Percentiles rank a stretch among this genome's conserved stretches.
These are phyloP conservation scores for Rhynchosporium agropyri DNA, from an alignment of 2,329 filamentous ascomycete species.

Conservation along the genomic window DNA sequence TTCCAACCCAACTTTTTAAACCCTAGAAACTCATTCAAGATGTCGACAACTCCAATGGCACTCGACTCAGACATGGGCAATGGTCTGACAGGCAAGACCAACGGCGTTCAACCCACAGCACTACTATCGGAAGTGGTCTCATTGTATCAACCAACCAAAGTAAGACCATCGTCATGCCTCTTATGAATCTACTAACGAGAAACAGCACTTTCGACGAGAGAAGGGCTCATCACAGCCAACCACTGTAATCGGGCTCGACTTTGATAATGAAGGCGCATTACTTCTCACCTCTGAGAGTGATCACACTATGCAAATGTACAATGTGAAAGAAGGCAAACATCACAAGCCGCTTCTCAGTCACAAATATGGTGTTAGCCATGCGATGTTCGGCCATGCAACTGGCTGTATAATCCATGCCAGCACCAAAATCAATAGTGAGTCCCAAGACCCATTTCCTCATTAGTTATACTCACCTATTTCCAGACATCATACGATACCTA, in stretches of 20 bases:
- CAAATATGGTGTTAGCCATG: conserved; percentile 94
- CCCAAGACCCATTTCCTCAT: not conserved
- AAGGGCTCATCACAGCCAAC: conserved; percentile 46
- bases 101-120: conserved; percentile 45
- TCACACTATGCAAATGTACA: conserved; percentile 94
- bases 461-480: conserved; percentile 13
- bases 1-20: not conserved
- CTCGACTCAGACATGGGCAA: conserved; percentile 41
- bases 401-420: conserved; percentile 90
- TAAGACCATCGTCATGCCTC: conserved; percentile 44
- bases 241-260: conserved; percentile 87
- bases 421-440: conserved; percentile 84
- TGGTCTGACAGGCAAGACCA: conserved; percentile 29
- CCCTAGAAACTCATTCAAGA: conserved; percentile 18
- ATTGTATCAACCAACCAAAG: conserved; percentile 79
- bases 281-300: conserved; percentile 91
- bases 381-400: conserved; percentile 89
- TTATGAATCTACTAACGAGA: conserved; percentile 22
- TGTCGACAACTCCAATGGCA: conserved; percentile 42
- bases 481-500: conserved; percentile 81
- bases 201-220: conserved; percentile 61
- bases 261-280: conserved; percentile 92
- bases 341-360: conserved; percentile 91
- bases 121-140: conserved; percentile 78
- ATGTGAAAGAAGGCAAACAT: conserved; percentile 85